These are phyloP conservation scores for Gossypium rotundifolium DNA, from an alignment of 345 rosid genomes.

Conservation along the genomic window DNA sequence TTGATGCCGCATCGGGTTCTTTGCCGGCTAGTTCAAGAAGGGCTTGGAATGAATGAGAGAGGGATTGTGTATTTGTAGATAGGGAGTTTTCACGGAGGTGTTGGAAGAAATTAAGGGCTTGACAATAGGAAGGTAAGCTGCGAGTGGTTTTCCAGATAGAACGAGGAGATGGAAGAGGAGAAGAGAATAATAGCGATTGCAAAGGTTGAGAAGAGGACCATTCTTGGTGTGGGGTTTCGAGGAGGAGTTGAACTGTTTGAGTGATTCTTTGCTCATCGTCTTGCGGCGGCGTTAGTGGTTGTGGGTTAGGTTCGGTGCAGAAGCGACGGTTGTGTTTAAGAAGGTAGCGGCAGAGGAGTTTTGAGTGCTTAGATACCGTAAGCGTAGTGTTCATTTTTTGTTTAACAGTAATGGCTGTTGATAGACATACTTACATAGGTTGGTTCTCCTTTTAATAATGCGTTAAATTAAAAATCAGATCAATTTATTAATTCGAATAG, in stretches of 20 bases:
- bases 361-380: slow-evolving; percentile 26
- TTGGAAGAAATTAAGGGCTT: slow-evolving; percentile 53
- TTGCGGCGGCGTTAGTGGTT: slow-evolving; percentile 4
- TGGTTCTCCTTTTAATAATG: no score
- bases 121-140: slow-evolving; percentile 40
- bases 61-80: slow-evolving; percentile 22
- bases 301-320: slow-evolving; percentile 21
- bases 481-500: no score
- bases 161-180: slow-evolving; percentile 29
- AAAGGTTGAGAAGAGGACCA: slow-evolving; percentile 47
- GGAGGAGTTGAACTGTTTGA: slow-evolving; percentile 37
- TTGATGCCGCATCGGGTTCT: slow-evolving; percentile 31
- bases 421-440: no score
- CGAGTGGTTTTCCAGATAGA: slow-evolving; percentile 45
- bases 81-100: slow-evolving; percentile 35
- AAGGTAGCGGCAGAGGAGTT: not conserved
- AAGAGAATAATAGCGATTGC: slow-evolving; percentile 35
- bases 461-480: no score
- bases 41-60: slow-evolving; percentile 51
- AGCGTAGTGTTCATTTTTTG: slow-evolving; percentile 20
- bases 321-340: slow-evolving; percentile 21
- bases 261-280: slow-evolving; percentile 25
- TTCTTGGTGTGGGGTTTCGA: slow-evolving; percentile 38
- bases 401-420: no score
- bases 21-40: slow-evolving; percentile 47